A percentile compares a stretch with the other conserved stretches of the same genome.
Conservation (phyloP, 108 stramenopile genomes). For the Cyclostephanos tholiformis region DNA sequence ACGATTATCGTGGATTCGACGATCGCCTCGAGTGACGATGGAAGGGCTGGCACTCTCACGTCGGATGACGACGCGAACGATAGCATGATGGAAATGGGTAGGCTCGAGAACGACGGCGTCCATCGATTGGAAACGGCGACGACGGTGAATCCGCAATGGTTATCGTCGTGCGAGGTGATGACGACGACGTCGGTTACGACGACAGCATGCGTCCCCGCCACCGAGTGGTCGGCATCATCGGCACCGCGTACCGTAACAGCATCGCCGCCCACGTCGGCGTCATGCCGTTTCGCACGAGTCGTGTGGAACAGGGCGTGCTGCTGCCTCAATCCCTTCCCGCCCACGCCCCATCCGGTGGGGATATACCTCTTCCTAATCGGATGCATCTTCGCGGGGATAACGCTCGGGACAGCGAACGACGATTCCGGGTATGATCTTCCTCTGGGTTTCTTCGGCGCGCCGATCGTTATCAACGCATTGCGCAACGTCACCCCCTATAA, state of each 20-base stretch:
- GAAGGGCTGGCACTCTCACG: background rate
- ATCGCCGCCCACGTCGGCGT: conserved; percentile 1
- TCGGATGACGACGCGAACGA: background rate
- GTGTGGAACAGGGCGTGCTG: conserved; percentile 35
- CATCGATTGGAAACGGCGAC: background rate
- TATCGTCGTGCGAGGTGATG: background rate
- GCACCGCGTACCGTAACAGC: background rate
- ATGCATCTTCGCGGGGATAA: conserved; percentile 48
- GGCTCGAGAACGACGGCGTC: background rate
- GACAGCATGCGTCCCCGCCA: background rate
- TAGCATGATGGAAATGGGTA: conserved; percentile 28
- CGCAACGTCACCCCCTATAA: conserved; percentile 49
- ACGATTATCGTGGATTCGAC: background rate
- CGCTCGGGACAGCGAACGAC: conserved; percentile 43
- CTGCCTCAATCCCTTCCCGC: conserved; percentile 42
- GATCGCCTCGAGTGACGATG: conserved; percentile 2
- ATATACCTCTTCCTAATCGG: conserved; percentile 68
- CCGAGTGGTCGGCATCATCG: background rate
- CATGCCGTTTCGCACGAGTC: background rate
- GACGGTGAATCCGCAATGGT: background rate
- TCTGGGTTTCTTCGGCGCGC: conserved; percentile 56
- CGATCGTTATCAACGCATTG: conserved; percentile 59
- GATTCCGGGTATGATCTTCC: conserved; percentile 54
- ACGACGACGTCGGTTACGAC: conserved; percentile 18
- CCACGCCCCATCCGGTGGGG: conserved; percentile 60